Percentiles rank a stretch among this genome's conserved stretches.
phyloP scores from a whole-genome alignment of 164 flowering plant species.

The Kingdonia uniflora region DNA sequence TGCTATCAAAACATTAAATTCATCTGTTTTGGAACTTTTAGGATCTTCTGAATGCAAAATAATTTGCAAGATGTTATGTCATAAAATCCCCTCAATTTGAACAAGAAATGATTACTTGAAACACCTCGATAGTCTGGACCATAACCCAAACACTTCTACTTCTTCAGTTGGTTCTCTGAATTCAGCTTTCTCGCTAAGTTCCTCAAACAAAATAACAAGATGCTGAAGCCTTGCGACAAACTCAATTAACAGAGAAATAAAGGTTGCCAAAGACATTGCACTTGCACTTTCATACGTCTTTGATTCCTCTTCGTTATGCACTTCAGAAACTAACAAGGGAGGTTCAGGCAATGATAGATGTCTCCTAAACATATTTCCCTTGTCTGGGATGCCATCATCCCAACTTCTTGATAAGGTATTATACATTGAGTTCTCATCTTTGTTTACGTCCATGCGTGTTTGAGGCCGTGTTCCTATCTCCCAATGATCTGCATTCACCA shows the following conservation, averaged over 20 bases:
- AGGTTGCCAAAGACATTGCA: conserved; percentile 70
- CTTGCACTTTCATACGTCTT: conserved; percentile 82
- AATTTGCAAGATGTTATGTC: too few species aligned
- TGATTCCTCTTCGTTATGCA: conserved; percentile 30
- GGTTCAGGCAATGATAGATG: conserved; percentile 55
- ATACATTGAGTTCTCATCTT: conserved; percentile 21
- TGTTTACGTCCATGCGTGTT: conserved; percentile 15
- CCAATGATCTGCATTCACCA: conserved; percentile 69
- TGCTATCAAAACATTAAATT: too few species aligned
- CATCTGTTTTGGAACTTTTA: too few species aligned
- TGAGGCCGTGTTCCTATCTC: conserved; percentile 27
- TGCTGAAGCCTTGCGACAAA: conserved; percentile 95
- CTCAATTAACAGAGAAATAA: conserved; percentile 80
- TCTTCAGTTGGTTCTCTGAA: conserved; percentile 48
- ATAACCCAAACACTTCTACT: conserved; percentile 24
- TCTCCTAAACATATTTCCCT: conserved; percentile 24
- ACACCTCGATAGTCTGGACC: conserved; percentile 23
- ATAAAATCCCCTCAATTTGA: too few species aligned
- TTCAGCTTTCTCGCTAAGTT: conserved; percentile 58
- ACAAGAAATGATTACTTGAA: too few species aligned
- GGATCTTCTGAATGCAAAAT: too few species aligned
- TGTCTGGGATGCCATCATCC: conserved; percentile 17
- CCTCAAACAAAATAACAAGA: conserved; percentile 62
- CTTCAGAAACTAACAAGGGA: conserved; percentile 21
- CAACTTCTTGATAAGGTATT: conserved; percentile 12